A percentile compares a stretch with the other conserved stretches of the same genome.
Evolutionary conservation across 225 moss, liverwort and hornwort genomes (phyloP).

Genomic region (Takakia lepidozioides): DNA sequence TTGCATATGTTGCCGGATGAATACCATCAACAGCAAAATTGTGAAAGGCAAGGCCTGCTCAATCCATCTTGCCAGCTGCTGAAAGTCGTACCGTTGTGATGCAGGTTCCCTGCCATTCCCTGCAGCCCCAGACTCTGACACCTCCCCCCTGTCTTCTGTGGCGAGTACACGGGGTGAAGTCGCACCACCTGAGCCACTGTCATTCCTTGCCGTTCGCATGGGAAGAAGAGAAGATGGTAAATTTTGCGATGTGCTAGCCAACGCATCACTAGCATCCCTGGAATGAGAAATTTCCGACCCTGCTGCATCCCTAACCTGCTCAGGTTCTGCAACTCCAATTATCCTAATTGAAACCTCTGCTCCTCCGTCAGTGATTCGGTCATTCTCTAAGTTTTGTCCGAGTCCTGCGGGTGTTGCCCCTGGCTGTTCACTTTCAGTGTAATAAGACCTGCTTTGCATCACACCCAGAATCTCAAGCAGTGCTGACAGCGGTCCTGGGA

Average conservation of each 20-base stretch:
- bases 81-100: slow-evolving; percentile 85
- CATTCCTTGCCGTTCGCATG: slow-evolving; percentile 53
- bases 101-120: slow-evolving; percentile 67
- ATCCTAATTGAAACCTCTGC: slow-evolving; percentile 96
- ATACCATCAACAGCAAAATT: slow-evolving; percentile 85
- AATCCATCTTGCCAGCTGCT: slow-evolving; percentile 92
- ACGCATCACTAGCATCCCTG: slow-evolving; percentile 45
- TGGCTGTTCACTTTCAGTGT: too few relatives aligned
- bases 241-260: slow-evolving; percentile 46
- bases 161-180: slow-evolving; percentile 17
- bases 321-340: slow-evolving; percentile 72
- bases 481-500: too few relatives aligned
- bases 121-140: slow-evolving; percentile 40
- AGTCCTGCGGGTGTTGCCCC: too few relatives aligned
- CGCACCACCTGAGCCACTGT: slow-evolving; percentile 16
- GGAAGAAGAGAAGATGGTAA: slow-evolving; percentile 56
- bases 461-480: too few relatives aligned
- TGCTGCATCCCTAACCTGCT: slow-evolving; percentile 47
- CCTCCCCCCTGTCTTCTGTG: slow-evolving; percentile 73
- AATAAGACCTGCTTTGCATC: too few relatives aligned
- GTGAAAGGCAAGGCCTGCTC: slow-evolving; percentile 95
- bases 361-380: slow-evolving; percentile 77
- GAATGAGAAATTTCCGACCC: slow-evolving; percentile 37
- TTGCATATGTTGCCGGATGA: slow-evolving; percentile 90
- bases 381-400: too few relatives aligned